Percentiles rank a stretch among this genome's conserved stretches.
Conservation (phyloP, 352 stramenopile genomes). For the Phytophthora multivora region DNA sequence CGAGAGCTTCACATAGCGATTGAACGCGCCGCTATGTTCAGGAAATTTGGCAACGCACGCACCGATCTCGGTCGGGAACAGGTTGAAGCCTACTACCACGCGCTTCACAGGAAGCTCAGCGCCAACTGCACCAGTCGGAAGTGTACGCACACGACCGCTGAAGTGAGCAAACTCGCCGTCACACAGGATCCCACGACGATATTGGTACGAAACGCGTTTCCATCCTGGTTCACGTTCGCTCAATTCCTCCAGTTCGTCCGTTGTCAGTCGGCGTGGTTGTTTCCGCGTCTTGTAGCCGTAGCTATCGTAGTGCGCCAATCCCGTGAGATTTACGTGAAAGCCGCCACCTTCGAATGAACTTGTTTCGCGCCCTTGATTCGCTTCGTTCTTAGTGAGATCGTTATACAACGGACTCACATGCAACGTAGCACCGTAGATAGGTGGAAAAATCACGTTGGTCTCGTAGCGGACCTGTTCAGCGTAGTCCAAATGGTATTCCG, state of each 20-base stretch:
- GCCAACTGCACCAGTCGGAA: conserved; percentile 11
- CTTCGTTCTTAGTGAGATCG: not conserved
- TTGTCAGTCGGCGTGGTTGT: conserved; percentile 40
- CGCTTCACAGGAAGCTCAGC: conserved; percentile 42
- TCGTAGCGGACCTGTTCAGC: conserved; percentile 73
- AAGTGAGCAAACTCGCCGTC: conserved; percentile 77
- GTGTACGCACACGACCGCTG: conserved; percentile 54
- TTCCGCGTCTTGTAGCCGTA: conserved; percentile 75
- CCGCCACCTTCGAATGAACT: conserved; percentile 48
- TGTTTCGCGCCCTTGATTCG: conserved; percentile 9
- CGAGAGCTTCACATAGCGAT: conserved; percentile 75
- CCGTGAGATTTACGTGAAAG: conserved; percentile 63
- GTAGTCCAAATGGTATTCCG: conserved; percentile 78
- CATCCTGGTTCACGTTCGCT: conserved; percentile 42
- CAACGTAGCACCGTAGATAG: conserved; percentile 76
- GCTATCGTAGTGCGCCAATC: conserved; percentile 57
- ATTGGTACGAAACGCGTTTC: conserved; percentile 52
- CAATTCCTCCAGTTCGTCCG: conserved; percentile 47
- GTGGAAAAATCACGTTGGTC: conserved; percentile 72
- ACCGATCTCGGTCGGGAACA: conserved; percentile 73
- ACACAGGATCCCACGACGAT: conserved; percentile 67
- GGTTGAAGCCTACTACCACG: conserved; percentile 79
- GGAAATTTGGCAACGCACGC: conserved; percentile 62
- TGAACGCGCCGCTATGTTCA: conserved; percentile 73
- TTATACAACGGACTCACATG: conserved; percentile 64